A percentile compares a stretch with the other conserved stretches of the same genome.
Evolutionary conservation across 2,329 filamentous ascomycete genomes (phyloP).

Genomic region (Arthrobotrys musiformis): DNA sequence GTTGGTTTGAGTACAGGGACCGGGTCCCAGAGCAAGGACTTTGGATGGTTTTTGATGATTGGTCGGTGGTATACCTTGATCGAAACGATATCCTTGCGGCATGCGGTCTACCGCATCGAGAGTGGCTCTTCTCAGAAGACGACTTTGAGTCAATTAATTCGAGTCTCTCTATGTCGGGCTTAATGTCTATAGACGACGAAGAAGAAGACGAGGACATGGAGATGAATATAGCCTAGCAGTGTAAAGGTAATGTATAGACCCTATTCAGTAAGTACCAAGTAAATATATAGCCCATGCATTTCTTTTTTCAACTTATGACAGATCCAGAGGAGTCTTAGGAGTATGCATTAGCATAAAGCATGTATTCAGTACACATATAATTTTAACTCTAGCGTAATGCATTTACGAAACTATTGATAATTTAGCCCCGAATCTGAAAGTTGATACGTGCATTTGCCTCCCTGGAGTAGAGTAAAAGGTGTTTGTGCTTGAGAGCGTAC

Average conservation of each 20-base stretch:
- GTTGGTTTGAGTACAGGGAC: slow-evolving; percentile 58
- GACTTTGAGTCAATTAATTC: slow-evolving; percentile 43
- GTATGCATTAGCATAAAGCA: not conserved
- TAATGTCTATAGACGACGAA: slow-evolving; percentile 2
- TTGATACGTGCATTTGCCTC: not conserved
- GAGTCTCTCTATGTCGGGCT: not conserved
- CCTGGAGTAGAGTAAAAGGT: not conserved
- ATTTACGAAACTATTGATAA: not conserved
- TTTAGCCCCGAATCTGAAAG: not conserved
- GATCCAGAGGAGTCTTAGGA: not conserved
- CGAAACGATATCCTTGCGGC: slow-evolving; percentile 57
- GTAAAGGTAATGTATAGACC: not conserved
- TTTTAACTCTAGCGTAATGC: not conserved
- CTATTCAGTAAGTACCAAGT: not conserved
- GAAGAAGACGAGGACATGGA: slow-evolving; percentile 7
- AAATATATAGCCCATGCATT: too few relatives aligned
- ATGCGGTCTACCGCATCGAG: slow-evolving; percentile 50
- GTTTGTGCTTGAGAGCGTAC: not conserved
- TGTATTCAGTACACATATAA: not conserved
- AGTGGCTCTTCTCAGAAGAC: slow-evolving; percentile 33
- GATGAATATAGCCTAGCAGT: not conserved
- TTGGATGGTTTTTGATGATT: slow-evolving; percentile 58
- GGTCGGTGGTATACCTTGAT: slow-evolving; percentile 57
- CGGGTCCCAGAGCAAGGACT: slow-evolving; percentile 58
- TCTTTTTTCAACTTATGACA: too few relatives aligned